phyloP scores from a whole-genome alignment of 257 asterid genomes.

The Solanum medicagineum region DNA sequence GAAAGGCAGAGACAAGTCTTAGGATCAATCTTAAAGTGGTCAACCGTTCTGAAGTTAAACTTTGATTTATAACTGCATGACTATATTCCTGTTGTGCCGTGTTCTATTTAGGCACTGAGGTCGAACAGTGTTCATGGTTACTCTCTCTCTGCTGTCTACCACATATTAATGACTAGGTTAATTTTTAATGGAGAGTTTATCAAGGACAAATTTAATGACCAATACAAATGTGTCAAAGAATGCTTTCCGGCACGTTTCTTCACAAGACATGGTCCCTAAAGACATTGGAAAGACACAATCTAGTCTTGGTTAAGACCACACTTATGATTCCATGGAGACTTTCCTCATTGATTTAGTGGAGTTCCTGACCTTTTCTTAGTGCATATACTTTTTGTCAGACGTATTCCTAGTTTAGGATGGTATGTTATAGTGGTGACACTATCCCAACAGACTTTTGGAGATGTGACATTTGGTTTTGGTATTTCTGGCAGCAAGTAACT shows the following conservation, averaged over 20 bases:
- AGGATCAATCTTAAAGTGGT: neutral
- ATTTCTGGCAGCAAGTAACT: neutral
- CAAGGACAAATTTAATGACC: neutral
- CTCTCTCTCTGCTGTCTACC: neutral
- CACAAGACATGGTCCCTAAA: neutral
- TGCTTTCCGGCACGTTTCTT: neutral
- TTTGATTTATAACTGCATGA: neutral
- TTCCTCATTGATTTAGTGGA: neutral
- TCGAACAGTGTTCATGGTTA: neutral
- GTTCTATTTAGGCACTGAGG: neutral
- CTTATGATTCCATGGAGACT: neutral
- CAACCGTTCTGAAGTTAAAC: neutral
- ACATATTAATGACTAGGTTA: neutral
- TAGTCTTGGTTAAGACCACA: neutral
- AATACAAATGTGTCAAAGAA: neutral
- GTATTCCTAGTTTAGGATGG: neutral
- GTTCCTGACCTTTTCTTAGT: neutral
- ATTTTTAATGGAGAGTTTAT: neutral
- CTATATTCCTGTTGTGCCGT: neutral
- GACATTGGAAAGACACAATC: neutral
- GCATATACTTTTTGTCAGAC: neutral
- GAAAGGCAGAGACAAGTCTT: neutral
- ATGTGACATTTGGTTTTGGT: neutral
- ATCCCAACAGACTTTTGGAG: neutral
- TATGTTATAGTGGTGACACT: neutral